These are phyloP conservation scores for Penicillium griseofulvum DNA, from an alignment of 2,329 filamentous ascomycete species.

Conservation along the genomic window DNA sequence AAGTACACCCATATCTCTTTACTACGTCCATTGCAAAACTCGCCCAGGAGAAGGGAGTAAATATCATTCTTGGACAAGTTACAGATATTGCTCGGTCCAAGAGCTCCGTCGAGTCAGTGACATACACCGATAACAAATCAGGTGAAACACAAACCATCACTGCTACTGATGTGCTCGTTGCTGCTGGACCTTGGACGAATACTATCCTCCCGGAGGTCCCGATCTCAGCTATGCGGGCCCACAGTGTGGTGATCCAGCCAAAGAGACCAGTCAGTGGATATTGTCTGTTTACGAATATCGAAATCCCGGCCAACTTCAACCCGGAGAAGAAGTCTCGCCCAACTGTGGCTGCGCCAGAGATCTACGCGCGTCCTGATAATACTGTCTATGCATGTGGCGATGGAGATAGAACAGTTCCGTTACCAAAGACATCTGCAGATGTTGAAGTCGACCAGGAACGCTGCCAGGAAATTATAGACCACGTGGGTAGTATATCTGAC, in stretches of 20 bases:
- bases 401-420: conserved; percentile 69
- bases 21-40: conserved; percentile 79
- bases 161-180: conserved; percentile 60
- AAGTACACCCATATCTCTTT: conserved; percentile 91
- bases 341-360: conserved; percentile 77
- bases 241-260: conserved; percentile 61
- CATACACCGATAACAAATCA: conserved; percentile 56
- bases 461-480: conserved; percentile 82
- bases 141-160: conserved; percentile 50
- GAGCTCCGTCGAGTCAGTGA: conserved; percentile 60
- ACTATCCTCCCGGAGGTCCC: conserved; percentile 54
- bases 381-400: conserved; percentile 96
- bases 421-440: conserved; percentile 72
- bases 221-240: conserved; percentile 60
- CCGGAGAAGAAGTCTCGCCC: conserved; percentile 50
- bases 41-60: conserved; percentile 66
- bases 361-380: conserved; percentile 83
- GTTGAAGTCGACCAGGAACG: conserved; percentile 72
- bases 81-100: conserved; percentile 61
- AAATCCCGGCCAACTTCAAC: conserved; percentile 63
- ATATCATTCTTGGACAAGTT: conserved; percentile 67
- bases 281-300: conserved; percentile 75
- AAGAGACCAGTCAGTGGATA: conserved; percentile 51
- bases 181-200: conserved; percentile 62
- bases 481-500: conserved; percentile 59